phyloP scores from a whole-genome alignment of 805 yeast species.

The Komagataella pastoris region DNA sequence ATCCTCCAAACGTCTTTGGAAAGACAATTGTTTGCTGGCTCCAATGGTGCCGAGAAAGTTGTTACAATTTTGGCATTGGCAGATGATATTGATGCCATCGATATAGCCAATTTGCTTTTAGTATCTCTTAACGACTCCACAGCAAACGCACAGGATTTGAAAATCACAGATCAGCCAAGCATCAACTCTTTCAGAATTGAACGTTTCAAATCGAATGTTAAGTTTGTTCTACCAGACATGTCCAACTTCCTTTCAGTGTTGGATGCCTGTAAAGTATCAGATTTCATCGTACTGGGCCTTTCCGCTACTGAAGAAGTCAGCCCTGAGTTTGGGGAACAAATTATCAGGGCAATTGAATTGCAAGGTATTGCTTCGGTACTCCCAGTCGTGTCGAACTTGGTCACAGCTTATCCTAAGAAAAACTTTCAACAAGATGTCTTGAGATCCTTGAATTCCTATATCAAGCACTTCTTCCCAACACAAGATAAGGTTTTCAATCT shows the following conservation, averaged over 20 bases:
- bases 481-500: constrained; percentile 67
- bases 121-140: constrained; percentile 18
- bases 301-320: constrained; percentile 82
- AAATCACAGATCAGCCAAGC: constrained; percentile 26
- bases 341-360: constrained; percentile 74
- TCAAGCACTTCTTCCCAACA: constrained; percentile 67
- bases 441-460: constrained; percentile 51
- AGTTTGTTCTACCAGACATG: constrained; percentile 62
- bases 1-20: constrained; percentile 42
- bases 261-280: constrained; percentile 84
- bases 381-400: constrained; percentile 68
- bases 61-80: constrained; percentile 74
- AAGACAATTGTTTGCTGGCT: constrained; percentile 68
- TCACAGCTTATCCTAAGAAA: constrained; percentile 52
- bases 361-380: constrained; percentile 83
- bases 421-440: constrained; percentile 64
- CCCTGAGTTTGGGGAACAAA: constrained; percentile 70
- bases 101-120: constrained; percentile 39
- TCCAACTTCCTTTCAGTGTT: constrained; percentile 52
- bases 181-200: constrained; percentile 39
- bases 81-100: constrained; percentile 44
- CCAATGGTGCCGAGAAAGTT: constrained; percentile 70
- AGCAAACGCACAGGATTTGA: constrained; percentile 14
- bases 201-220: constrained; percentile 65
- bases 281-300: constrained; percentile 79